These are phyloP conservation scores for Didymella segeticola DNA, from an alignment of 2,329 filamentous ascomycete species.

Conservation along the genomic window DNA sequence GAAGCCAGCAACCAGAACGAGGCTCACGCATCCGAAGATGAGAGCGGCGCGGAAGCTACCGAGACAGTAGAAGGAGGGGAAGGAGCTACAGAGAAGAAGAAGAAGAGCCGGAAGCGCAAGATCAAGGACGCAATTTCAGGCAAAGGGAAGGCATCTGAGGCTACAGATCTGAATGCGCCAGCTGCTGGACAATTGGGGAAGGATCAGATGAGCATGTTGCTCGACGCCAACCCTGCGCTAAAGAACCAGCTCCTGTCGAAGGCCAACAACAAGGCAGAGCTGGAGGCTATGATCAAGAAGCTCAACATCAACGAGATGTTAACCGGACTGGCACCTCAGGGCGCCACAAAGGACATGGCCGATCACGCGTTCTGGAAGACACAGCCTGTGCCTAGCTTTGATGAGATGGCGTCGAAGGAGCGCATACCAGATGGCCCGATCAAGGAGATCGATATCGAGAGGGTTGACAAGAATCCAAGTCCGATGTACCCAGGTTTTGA, in stretches of 20 bases:
- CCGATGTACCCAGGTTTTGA: slow-evolving; percentile 81
- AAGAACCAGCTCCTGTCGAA: slow-evolving; percentile 46
- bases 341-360: slow-evolving; percentile 93
- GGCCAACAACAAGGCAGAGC: slow-evolving; percentile 33
- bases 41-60: slow-evolving; percentile 45
- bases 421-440: slow-evolving; percentile 79
- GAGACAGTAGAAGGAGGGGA: slow-evolving; percentile 41
- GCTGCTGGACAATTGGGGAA: slow-evolving; percentile 44
- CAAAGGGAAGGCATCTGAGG: slow-evolving; percentile 40
- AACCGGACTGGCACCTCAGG: slow-evolving; percentile 75
- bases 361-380: slow-evolving; percentile 99
- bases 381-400: slow-evolving; percentile 88
- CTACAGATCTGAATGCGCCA: slow-evolving; percentile 34
- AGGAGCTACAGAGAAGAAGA: slow-evolving; percentile 64
- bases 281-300: slow-evolving; percentile 62
- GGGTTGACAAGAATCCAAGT: slow-evolving; percentile 78
- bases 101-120: slow-evolving; percentile 71
- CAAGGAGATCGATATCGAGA: slow-evolving; percentile 76
- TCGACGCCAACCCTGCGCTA: slow-evolving; percentile 49
- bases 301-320: slow-evolving; percentile 74
- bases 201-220: slow-evolving; percentile 47
- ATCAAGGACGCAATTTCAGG: slow-evolving; percentile 54
- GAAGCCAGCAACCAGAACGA: slow-evolving; percentile 41
- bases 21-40: slow-evolving; percentile 39
- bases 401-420: slow-evolving; percentile 51